A percentile compares a stretch with the other conserved stretches of the same genome.
Evolutionary conservation across 2,329 filamentous ascomycete genomes (phyloP).

Genomic region (Rhynchosporium secalis): DNA sequence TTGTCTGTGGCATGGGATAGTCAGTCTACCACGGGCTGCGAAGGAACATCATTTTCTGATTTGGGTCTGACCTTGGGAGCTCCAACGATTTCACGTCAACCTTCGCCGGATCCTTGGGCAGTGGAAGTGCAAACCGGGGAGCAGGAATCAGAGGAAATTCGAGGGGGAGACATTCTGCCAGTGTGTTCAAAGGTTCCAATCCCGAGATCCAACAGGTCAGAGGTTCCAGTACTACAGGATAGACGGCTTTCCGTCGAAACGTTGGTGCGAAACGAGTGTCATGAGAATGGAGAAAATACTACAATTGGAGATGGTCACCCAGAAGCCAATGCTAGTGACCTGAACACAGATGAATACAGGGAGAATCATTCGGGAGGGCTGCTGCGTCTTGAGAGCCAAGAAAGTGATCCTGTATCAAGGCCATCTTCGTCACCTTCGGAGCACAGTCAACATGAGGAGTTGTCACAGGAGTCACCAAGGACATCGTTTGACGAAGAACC

Average conservation of each 20-base stretch:
- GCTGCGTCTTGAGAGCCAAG: conserved; percentile 14
- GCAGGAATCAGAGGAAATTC: not conserved
- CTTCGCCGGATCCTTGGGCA: conserved; percentile 38
- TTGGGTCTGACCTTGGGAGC: conserved; percentile 24
- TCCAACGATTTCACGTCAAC: conserved; percentile 25
- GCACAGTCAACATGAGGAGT: conserved; percentile 35
- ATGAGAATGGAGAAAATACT: not conserved
- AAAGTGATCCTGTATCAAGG: conserved; percentile 27
- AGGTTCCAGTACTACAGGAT: not conserved
- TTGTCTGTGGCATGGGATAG: conserved; percentile 25
- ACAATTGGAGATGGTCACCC: not conserved
- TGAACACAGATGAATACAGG: not conserved
- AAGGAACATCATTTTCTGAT: conserved; percentile 17
- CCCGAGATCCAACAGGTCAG: not conserved
- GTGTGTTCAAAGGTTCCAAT: too few species aligned
- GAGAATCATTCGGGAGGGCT: not conserved
- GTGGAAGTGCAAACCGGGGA: conserved; percentile 12
- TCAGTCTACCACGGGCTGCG: not conserved
- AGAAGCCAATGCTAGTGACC: not conserved
- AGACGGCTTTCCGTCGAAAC: not conserved
- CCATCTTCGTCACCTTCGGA: conserved; percentile 38
- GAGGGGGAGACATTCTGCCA: too few species aligned
- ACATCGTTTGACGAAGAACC: conserved; percentile 40
- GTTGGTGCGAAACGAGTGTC: not conserved
- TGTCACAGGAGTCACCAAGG: conserved; percentile 35